A percentile compares a stretch with the other conserved stretches of the same genome.
These are phyloP conservation scores for Aureobasidium vineae DNA, from an alignment of 2,329 filamentous ascomycete species.

Conservation along the genomic window DNA sequence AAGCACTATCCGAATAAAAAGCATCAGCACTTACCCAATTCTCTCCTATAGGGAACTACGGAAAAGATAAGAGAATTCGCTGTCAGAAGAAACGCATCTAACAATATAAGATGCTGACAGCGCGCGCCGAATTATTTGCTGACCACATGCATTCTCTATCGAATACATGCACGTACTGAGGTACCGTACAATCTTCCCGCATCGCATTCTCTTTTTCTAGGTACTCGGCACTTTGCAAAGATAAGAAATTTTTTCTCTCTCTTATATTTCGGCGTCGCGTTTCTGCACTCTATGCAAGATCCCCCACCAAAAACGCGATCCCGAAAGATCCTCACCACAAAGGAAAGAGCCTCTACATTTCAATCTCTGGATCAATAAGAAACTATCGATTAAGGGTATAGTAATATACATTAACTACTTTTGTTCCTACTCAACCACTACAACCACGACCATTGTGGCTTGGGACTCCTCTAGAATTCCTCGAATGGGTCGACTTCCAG, in stretches of 20 bases:
- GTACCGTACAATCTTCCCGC: background rate
- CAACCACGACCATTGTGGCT: conserved; percentile 13
- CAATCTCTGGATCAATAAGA: background rate
- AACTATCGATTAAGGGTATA: background rate
- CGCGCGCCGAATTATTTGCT: background rate
- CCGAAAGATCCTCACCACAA: too few relatives aligned
- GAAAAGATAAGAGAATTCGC: background rate
- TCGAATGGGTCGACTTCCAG: conserved; percentile 19
- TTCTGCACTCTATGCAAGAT: too few relatives aligned
- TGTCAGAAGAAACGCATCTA: too few relatives aligned
- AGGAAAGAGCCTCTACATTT: too few relatives aligned
- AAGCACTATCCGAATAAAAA: too few relatives aligned
- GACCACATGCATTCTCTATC: conserved; percentile 10
- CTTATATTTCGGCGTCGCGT: too few relatives aligned
- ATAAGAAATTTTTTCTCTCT: too few relatives aligned
- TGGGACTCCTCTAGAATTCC: conserved; percentile 23
- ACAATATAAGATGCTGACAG: background rate
- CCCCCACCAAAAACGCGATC: too few relatives aligned
- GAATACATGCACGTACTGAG: background rate
- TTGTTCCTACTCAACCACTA: background rate
- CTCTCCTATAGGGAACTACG: background rate
- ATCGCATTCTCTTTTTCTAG: background rate
- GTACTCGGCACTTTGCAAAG: background rate
- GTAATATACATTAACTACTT: background rate
- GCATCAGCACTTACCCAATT: too few relatives aligned